phyloP scores from a whole-genome alignment of 1,284 basidiomycete species.

The Hemileia vastatrix region DNA sequence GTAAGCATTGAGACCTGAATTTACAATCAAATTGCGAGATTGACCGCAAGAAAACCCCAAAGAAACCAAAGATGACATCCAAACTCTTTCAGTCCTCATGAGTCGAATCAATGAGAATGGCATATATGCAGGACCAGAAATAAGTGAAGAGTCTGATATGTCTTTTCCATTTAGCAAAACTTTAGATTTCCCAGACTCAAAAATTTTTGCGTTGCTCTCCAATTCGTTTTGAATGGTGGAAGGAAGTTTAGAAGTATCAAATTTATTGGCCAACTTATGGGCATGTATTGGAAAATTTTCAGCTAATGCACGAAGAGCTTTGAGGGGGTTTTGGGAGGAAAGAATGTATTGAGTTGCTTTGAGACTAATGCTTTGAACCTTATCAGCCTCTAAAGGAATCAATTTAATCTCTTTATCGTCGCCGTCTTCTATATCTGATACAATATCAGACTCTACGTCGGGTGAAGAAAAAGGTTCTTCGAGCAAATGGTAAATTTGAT shows the following conservation, averaged over 20 bases:
- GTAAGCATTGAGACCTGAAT: constrained; percentile 26
- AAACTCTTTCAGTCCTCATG: constrained; percentile 61
- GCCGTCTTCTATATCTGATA: constrained; percentile 15
- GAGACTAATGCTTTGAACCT: constrained; percentile 50
- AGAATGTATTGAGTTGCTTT: constrained; percentile 65
- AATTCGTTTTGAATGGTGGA: constrained; percentile 48
- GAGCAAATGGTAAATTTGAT: no score
- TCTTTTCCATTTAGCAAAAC: constrained; percentile 70
- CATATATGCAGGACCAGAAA: constrained; percentile 1
- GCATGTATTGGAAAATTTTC: constrained; percentile 83
- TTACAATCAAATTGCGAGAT: constrained; percentile 50
- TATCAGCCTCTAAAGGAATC: constrained; percentile 26
- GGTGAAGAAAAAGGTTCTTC: no score
- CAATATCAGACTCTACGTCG: background rate
- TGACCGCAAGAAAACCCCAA: constrained; percentile 60
- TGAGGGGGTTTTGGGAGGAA: constrained; percentile 54
- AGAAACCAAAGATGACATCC: constrained; percentile 56
- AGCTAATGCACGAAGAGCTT: constrained; percentile 58
- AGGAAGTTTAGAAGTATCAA: constrained; percentile 55
- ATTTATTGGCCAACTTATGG: constrained; percentile 57
- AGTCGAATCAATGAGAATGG: constrained; percentile 56
- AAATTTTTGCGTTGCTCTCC: constrained; percentile 43
- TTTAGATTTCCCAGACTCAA: constrained; percentile 22
- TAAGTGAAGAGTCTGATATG: constrained; percentile 45
- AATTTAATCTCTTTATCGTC: no score